These are phyloP conservation scores for Hemisphaericaspora xylofermentans DNA, from an alignment of 1,139 yeast genomes.

Conservation along the genomic window DNA sequence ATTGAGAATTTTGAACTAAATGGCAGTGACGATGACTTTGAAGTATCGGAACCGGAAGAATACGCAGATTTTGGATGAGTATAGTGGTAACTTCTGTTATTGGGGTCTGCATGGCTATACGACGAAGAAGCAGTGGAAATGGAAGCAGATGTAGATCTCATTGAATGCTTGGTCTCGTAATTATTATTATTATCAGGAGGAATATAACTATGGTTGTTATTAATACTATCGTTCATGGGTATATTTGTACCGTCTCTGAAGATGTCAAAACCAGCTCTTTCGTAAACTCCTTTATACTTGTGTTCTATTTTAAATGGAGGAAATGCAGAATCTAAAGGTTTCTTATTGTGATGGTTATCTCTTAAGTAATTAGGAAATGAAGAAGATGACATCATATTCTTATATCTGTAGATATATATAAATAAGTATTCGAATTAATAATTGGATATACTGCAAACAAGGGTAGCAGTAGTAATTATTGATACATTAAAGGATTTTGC, in stretches of 20 bases:
- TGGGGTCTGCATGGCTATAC: too few species aligned
- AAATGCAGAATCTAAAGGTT: slow-evolving; percentile 45
- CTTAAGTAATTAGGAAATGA: slow-evolving; percentile 31
- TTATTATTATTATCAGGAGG: too few species aligned
- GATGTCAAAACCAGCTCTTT: slow-evolving; percentile 66
- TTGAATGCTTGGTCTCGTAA: too few species aligned
- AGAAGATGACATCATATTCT: slow-evolving; percentile 15
- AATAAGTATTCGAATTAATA: too few species aligned
- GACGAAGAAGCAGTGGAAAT: too few species aligned
- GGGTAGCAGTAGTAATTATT: too few species aligned
- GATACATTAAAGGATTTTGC: too few species aligned
- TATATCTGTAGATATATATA: too few species aligned
- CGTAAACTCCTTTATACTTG: slow-evolving; percentile 59
- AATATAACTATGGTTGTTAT: background rate
- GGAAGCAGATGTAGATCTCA: too few species aligned
- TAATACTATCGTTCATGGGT: background rate
- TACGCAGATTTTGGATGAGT: slow-evolving; percentile 1
- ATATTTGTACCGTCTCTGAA: slow-evolving; percentile 19
- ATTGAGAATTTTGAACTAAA: slow-evolving; percentile 1
- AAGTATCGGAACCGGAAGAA: slow-evolving; percentile 1
- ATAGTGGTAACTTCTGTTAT: background rate
- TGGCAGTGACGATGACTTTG: slow-evolving; percentile 5
- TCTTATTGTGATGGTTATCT: slow-evolving; percentile 29
- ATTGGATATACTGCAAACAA: too few species aligned
- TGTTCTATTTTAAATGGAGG: slow-evolving; percentile 60